Evolutionary conservation across 2,329 filamentous ascomycete genomes (phyloP).

Genomic region (Alternaria sp.): DNA sequence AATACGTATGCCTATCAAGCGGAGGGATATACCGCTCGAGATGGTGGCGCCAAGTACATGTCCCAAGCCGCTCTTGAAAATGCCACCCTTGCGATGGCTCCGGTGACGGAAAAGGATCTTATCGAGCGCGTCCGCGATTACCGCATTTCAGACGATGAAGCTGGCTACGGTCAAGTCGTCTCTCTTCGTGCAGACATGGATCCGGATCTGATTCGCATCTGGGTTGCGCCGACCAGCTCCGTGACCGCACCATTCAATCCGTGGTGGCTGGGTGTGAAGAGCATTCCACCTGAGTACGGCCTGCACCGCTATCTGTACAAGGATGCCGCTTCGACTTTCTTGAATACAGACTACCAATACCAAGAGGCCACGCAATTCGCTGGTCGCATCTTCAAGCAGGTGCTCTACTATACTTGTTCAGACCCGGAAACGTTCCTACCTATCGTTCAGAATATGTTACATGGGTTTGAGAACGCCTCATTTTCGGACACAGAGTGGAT

Average conservation of each 20-base stretch:
- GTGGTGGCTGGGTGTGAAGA: conserved; percentile 48
- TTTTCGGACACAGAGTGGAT: conserved; percentile 37
- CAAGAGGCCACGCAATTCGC: conserved; percentile 43
- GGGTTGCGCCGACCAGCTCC: conserved; percentile 47
- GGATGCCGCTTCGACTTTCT: conserved; percentile 44
- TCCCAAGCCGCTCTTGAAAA: conserved; percentile 49
- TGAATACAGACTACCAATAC: conserved; percentile 47
- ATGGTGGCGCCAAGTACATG: conserved; percentile 52
- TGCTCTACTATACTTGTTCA: conserved; percentile 45
- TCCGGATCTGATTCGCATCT: conserved; percentile 46
- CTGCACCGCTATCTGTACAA: conserved; percentile 50
- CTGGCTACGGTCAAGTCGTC: conserved; percentile 50
- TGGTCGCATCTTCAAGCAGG: conserved; percentile 40
- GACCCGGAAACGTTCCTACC: conserved; percentile 35
- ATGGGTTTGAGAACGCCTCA: conserved; percentile 40
- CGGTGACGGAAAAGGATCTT: conserved; percentile 61
- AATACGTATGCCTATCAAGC: conserved; percentile 46
- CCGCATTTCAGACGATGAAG: conserved; percentile 49
- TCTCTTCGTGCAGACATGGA: conserved; percentile 38
- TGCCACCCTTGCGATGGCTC: conserved; percentile 54
- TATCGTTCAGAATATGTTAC: conserved; percentile 38
- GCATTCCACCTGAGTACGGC: conserved; percentile 43
- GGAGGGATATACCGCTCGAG: conserved; percentile 40
- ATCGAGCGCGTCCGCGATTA: conserved; percentile 53
- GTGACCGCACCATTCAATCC: conserved; percentile 49